Evolutionary conservation across 169 alveolate species (phyloP), one percentile per base, ranked within the genome.

Genomic region (Babesia sp.): DNA sequence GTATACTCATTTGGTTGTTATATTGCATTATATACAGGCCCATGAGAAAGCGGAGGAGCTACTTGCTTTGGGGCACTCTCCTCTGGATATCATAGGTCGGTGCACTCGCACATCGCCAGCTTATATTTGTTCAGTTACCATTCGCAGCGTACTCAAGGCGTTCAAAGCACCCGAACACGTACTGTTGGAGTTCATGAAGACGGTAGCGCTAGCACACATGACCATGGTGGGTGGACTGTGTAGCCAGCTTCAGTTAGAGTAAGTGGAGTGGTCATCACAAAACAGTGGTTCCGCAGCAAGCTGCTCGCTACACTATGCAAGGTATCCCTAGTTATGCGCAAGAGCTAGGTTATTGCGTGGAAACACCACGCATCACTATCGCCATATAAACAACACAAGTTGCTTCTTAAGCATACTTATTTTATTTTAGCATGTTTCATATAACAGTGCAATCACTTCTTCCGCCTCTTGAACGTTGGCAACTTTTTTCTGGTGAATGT

Each of bases 41-140:
- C 89, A 81, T 54, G 83, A 80, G 51, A 80, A 71, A 41, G 50
- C 77, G 6, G 61, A 6, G 0, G 84, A 71, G 31, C 68, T 80
- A 31, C 68, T 80, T 26, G 70, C 67, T 18, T 39, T 92, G 41
- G 98, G 99, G 3, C 95, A 95, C 81, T 91, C 94, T n/a, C 90
- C 96, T 3, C 85, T 94, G 12, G 99, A 96, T 60, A 91, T 78
- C n/a, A 18, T 68, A 3, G 72, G 59, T 61, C 59, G 55, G 72
- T 61, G 12, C 34, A 7, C 14, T 14, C 3, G 16, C 18, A 9
- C 3, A 39, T 1, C 18, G 1, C 29, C 26, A 28, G 8, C 9
- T 3, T 26, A 41, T 1, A 16, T 5, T 22, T 14, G 91, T 34
- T 83, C 93, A 33, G 81, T 87, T 16, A 87, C 93, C 4, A 85